Evolutionary conservation across 2,329 filamentous ascomycete species (phyloP), one percentile per base, ranked within the genome.

Genomic region (Trichoderma polysporum): DNA sequence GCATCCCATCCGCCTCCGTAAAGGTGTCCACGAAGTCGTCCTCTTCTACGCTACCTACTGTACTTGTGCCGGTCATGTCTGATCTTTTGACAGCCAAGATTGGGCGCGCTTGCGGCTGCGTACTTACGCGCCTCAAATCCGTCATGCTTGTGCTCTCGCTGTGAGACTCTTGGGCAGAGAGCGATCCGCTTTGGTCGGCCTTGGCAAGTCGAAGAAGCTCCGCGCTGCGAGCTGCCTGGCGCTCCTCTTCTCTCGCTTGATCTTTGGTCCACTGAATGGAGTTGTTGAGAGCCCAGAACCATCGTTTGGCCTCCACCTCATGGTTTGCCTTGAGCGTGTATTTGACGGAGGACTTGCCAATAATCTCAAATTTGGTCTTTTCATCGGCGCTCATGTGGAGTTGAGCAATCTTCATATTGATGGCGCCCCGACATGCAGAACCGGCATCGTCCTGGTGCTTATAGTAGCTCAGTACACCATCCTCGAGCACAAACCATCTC

Each of bases 221-320:
- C 6, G 90, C 90, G 73, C 90, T 91, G 66, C 88, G 89, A 8
- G 88, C 88, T 37, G 89, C 89, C 68, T 93, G 89, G 71, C 85
- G 89, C 75, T 94, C 90, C 73, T 97, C 94, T 77, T 97, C 93
- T 72, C 91, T 94, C 8, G 93, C 94, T 79, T 98, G 95, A 74
- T 99, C 95, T 78, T 99, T 99, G 70, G 93, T 90, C 91, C 93
- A 98, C 76, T 98, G 95, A 58, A 99, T 99, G 6, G 95, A 94
- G 77, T 99, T 99, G 81, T 99, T 99, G 70, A 99, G 83, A 0
- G 95, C 92, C 95, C 95, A 99, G 79, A 96, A 99, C 95, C 95
- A 99, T 65, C 95, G 88, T 80, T 99, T 99, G 6, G 95, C 94
- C 78, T 99, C 95, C 31, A 98, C 94, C 75, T 97, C 91, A 79